Conservation (phyloP, 352 stramenopile species). For the Globisporangium solare region DNA sequence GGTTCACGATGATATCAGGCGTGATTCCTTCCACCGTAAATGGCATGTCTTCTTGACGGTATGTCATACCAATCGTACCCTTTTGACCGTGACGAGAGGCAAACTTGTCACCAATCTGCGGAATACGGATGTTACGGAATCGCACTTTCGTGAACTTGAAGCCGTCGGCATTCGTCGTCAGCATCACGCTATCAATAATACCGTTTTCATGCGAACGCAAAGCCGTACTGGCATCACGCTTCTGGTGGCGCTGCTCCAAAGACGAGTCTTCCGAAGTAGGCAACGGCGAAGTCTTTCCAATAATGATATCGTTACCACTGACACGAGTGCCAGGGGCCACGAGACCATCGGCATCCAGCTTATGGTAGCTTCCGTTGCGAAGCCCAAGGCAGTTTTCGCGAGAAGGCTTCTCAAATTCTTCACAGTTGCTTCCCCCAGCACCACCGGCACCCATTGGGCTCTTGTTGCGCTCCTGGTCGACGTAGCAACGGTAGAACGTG, state of each 20-base stretch:
- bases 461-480: conserved; percentile 91
- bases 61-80: conserved; percentile 99
- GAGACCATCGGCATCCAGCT: conserved; percentile 98
- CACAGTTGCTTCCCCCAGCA: conserved; percentile 57
- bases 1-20: conserved; percentile 99
- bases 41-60: conserved; percentile 99
- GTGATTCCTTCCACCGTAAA: conserved; percentile 99
- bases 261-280: conserved; percentile 75
- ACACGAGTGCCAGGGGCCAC: conserved; percentile 95
- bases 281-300: conserved; percentile 97
- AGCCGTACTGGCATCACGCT: conserved; percentile 95
- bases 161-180: conserved; percentile 97
- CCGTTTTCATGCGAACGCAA: conserved; percentile 98
- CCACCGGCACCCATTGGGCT: conserved; percentile 65
- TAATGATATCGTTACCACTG: conserved; percentile 98
- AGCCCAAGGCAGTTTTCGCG: conserved; percentile 94
- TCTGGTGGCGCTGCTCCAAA: conserved; percentile 89
- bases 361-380: conserved; percentile 97
- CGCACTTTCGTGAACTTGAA: conserved; percentile 97
- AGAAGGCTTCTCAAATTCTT: conserved; percentile 96
- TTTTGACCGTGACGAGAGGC: conserved; percentile 89
- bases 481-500: conserved; percentile 99
- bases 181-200: conserved; percentile 99
- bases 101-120: conserved; percentile 99
- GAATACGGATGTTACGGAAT: conserved; percentile 98